phyloP scores from a whole-genome alignment of 768 basidiomycete species.

The Leccinellum luteum region DNA sequence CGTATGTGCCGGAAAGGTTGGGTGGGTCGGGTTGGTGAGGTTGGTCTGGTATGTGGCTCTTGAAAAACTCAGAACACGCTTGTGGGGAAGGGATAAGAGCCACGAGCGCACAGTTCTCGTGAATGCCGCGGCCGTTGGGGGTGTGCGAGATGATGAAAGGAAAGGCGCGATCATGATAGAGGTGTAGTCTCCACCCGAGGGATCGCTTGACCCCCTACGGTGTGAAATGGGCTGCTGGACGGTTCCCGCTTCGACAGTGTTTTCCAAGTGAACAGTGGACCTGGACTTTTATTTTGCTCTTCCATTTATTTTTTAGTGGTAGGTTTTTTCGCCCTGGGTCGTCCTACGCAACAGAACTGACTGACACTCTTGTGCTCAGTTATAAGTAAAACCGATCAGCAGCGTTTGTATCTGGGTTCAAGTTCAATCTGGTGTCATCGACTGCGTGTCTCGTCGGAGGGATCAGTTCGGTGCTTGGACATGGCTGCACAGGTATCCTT shows the following conservation, averaged over 20 bases:
- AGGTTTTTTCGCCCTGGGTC: neutral
- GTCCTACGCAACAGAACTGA: neutral
- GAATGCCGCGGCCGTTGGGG: constrained; percentile 6
- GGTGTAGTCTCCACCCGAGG: neutral
- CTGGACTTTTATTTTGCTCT: neutral
- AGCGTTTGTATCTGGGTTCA: neutral
- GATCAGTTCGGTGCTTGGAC: neutral
- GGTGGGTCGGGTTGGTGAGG: neutral
- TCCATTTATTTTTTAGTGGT: neutral
- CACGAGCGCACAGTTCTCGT: neutral
- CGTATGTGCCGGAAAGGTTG: constrained; percentile 1
- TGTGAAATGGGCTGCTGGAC: neutral
- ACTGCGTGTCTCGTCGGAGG: neutral
- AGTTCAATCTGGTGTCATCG: too few species aligned
- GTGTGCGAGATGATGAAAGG: constrained; percentile 8
- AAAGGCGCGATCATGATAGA: constrained; percentile 2
- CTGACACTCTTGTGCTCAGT: neutral
- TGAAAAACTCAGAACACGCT: neutral
- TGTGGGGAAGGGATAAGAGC: neutral
- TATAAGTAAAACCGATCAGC: neutral
- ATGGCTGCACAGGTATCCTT: too few species aligned
- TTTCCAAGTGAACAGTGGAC: neutral
- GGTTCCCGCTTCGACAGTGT: neutral
- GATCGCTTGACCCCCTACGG: neutral
- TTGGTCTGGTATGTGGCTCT: neutral